These are phyloP conservation scores for Babesia microti DNA, from an alignment of 169 alveolate genomes.

Conservation along the genomic window DNA sequence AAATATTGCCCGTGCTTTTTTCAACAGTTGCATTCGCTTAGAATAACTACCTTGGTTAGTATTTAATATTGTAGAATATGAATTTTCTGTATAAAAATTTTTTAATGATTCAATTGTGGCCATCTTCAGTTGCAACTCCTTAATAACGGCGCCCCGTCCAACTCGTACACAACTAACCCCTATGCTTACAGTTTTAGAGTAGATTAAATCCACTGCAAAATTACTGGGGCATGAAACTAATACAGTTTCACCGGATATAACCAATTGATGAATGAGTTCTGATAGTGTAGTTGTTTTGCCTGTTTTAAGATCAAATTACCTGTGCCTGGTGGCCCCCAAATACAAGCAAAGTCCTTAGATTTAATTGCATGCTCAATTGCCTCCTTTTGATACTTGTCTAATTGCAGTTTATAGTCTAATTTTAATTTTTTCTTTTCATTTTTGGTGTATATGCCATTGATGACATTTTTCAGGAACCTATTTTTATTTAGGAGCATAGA, in stretches of 20 bases:
- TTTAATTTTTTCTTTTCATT: too few relatives aligned
- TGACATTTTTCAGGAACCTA: too few relatives aligned
- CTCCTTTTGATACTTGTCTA: constrained; percentile 15
- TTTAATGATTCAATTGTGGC: constrained; percentile 19
- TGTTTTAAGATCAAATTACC: too few relatives aligned
- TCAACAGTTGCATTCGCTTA: constrained; percentile 12
- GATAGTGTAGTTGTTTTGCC: constrained; percentile 29
- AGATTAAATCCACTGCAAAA: constrained; percentile 23
- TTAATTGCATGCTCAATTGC: constrained; percentile 20
- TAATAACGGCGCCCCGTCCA: constrained; percentile 15
- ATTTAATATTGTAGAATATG: constrained; percentile 24
- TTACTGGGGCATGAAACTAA: constrained; percentile 31
- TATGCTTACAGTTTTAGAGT: constrained; percentile 10
- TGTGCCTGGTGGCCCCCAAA: constrained; percentile 43
- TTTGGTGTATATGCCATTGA: too few relatives aligned
- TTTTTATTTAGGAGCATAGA: too few relatives aligned
- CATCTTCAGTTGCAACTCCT: constrained; percentile 18
- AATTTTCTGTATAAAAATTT: constrained; percentile 12
- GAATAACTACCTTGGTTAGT: constrained; percentile 6
- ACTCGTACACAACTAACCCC: constrained; percentile 16
- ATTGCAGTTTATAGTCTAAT: too few relatives aligned
- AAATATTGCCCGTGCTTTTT: constrained; percentile 13
- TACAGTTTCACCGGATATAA: constrained; percentile 4
- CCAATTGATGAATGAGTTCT: constrained; percentile 16
- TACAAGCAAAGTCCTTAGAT: constrained; percentile 20